These are phyloP conservation scores for Diaporthe caulivora DNA, from an alignment of 2,329 filamentous ascomycete genomes.

Conservation along the genomic window DNA sequence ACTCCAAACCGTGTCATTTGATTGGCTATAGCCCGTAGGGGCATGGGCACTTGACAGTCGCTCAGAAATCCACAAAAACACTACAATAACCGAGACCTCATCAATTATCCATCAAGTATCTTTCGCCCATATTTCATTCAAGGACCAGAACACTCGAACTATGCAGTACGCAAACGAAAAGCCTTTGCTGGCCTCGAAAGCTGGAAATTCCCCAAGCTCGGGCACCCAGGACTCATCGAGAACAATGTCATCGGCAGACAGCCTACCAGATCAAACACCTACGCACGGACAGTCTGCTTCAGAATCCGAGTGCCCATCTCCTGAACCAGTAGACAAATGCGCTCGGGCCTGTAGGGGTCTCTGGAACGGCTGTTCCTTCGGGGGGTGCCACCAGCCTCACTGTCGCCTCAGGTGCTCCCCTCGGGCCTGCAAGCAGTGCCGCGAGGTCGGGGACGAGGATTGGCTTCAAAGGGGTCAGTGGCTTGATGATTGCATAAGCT, in stretches of 20 bases:
- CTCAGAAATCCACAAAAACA: too few species aligned
- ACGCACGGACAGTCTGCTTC: not conserved
- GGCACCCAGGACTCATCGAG: not conserved
- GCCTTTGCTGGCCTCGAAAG: too few species aligned
- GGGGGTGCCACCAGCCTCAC: not conserved
- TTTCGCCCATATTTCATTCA: not conserved
- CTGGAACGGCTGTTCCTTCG: not conserved
- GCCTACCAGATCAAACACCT: not conserved
- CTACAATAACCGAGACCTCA: too few species aligned
- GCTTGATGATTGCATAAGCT: conserved; percentile 4
- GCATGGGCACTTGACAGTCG: too few species aligned
- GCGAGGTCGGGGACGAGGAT: not conserved
- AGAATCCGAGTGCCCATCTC: not conserved
- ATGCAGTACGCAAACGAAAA: not conserved
- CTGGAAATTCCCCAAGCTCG: not conserved
- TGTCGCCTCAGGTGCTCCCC: not conserved
- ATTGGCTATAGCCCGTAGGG: too few species aligned
- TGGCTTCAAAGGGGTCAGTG: not conserved
- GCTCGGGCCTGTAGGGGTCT: not conserved
- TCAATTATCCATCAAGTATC: not conserved
- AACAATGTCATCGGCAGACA: not conserved
- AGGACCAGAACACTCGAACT: not conserved
- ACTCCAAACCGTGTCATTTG: too few species aligned
- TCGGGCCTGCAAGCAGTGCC: not conserved
- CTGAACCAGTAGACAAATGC: not conserved